Conservation (phyloP, 768 basidiomycete genomes). For the Xanthoconium stramineum region DNA sequence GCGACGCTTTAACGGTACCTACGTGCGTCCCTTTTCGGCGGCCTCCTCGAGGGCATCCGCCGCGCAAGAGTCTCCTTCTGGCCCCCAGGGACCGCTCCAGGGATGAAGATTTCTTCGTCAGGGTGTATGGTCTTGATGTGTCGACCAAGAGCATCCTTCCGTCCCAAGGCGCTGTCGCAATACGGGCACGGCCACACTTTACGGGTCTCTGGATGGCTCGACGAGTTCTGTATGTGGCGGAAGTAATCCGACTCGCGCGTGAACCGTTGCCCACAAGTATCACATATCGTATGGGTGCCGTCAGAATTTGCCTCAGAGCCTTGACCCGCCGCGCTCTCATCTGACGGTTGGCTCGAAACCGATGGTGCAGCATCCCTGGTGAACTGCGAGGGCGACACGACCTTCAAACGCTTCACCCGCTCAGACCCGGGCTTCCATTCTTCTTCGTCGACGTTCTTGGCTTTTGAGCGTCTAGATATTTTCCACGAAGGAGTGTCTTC, state of each 20-base stretch:
- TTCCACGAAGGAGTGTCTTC: conserved; percentile 2
- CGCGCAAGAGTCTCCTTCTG: neutral
- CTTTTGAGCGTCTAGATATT: conserved; percentile 9
- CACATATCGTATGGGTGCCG: conserved; percentile 5
- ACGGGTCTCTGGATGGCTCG: conserved; percentile 22
- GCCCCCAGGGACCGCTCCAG: neutral
- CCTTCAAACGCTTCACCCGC: conserved; percentile 5
- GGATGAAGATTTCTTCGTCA: neutral
- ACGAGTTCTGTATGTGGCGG: conserved; percentile 22
- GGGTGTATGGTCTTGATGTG: conserved; percentile 22
- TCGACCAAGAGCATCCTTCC: conserved; percentile 24
- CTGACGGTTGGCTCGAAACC: neutral
- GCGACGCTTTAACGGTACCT: neutral
- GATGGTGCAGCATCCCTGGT: neutral
- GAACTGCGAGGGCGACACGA: neutral
- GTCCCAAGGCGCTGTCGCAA: conserved; percentile 21
- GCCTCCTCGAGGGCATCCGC: conserved; percentile 1
- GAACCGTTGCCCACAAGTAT: conserved; percentile 15
- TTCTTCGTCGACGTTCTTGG: conserved; percentile 18
- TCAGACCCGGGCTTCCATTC: conserved; percentile 17
- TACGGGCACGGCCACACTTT: conserved; percentile 25
- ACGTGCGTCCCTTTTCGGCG: conserved; percentile 4
- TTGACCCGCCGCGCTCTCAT: neutral
- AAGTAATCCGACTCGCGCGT: conserved; percentile 20
- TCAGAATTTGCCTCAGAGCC: neutral